Conservation (phyloP, 805 yeast species). For the Lipomyces orientalis region DNA sequence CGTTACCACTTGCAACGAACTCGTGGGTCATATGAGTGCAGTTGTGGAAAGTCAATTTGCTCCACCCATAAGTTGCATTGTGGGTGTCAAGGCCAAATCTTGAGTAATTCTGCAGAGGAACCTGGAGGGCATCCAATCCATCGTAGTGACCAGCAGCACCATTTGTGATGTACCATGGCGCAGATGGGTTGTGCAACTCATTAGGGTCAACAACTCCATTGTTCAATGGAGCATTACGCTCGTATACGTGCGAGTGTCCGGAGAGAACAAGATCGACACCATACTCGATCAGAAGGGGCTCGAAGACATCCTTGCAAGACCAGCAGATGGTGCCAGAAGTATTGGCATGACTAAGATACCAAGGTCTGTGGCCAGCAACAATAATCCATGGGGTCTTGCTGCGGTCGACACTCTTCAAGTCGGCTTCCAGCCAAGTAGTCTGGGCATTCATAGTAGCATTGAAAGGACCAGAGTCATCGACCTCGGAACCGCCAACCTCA, state of each 20-base stretch:
- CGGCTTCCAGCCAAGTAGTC: constrained; percentile 39
- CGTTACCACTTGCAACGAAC: constrained; percentile 39
- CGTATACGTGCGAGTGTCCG: constrained; percentile 42
- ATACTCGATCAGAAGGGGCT: constrained; percentile 35
- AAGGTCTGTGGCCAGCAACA: constrained; percentile 43
- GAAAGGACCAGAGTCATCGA: constrained; percentile 27
- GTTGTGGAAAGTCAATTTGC: constrained; percentile 41
- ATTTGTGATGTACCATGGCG: constrained; percentile 42
- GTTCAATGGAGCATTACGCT: constrained; percentile 36
- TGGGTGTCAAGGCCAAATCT: background rate
- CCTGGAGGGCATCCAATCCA: constrained; percentile 36
- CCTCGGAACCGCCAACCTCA: constrained; percentile 25
- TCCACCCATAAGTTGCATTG: constrained; percentile 40
- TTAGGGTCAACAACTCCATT: constrained; percentile 38
- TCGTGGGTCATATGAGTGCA: constrained; percentile 42
- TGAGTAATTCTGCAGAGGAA: background rate
- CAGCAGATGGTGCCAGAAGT: constrained; percentile 21
- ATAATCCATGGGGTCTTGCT: constrained; percentile 43
- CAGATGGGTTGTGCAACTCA: constrained; percentile 39
- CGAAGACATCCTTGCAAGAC: constrained; percentile 40
- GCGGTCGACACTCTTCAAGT: constrained; percentile 40
- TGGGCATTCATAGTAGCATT: constrained; percentile 38
- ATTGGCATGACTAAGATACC: constrained; percentile 39
- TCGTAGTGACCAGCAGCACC: constrained; percentile 43
- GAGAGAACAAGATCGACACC: constrained; percentile 40